Evolutionary conservation across 345 rosid species (phyloP), one percentile per base, ranked within the genome.

Genomic region (Eucalyptus viminalis): DNA sequence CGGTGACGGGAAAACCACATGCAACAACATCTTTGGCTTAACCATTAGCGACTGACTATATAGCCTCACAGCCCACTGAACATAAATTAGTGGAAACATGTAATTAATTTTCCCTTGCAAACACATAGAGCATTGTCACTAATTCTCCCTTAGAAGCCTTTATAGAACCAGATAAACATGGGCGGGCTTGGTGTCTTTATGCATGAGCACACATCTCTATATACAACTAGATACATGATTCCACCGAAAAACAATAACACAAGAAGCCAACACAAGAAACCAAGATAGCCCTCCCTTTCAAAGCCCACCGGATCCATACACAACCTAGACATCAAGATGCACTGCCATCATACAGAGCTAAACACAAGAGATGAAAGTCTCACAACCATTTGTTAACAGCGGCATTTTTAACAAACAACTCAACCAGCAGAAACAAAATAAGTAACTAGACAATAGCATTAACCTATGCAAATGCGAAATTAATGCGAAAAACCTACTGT

Each of bases 401-500:
- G 25, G 85, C 27, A 40, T 0, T 40, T 76, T 40, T 11, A 76
- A 76, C 85, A 22, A 76, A 76, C 85, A 72, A 72, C 81, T 37
- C 81, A 72, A 34, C 81, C 81, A 11, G 85, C 85, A 76, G 40
- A 40, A 76, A 40, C 29, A 76, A 40, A 76, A 25, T 4, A 44
- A 76, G 14, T 11, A 76, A 76, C 83, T 21, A 11, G 44, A 72
- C 24, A 37, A 72, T 37, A 72, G 81, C 12, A 72, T 37, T 37
- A 72, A 34, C 43, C 22, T 10, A 10, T 72, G 27, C 25, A 72
- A 69, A 69, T 37, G 27, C 5, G 5, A 40, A 76, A 76, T 76
- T 22, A 76, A 76, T 19, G 27, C 29, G 0, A 11, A 76, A 50
- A 80, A 80, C 94, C 92, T 92, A 96, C 99, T 96, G 93, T 97